Evolutionary conservation across 2,329 filamentous ascomycete genomes (phyloP).

Genomic region (Fusarium foetens): DNA sequence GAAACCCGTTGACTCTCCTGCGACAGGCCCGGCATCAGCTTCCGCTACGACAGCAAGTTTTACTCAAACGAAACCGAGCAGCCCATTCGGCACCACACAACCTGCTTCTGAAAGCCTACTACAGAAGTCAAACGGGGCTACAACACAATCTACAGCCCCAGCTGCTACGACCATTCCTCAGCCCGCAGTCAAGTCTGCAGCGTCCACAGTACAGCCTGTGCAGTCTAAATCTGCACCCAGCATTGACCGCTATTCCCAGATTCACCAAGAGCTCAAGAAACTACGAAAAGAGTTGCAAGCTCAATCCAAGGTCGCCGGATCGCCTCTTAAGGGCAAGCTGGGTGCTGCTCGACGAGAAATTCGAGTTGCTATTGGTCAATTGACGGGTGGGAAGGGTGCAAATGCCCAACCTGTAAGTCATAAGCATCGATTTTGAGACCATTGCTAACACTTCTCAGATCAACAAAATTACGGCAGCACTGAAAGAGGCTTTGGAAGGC

Average conservation of each 20-base stretch:
- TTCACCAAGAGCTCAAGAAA: slow-evolving; percentile 76
- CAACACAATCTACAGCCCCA: slow-evolving; percentile 6
- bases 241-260: slow-evolving; percentile 60
- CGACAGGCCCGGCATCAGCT: slow-evolving; percentile 17
- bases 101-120: slow-evolving; percentile 20
- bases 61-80: slow-evolving; percentile 39
- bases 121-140: slow-evolving; percentile 33
- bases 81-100: slow-evolving; percentile 35
- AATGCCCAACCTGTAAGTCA: slow-evolving; percentile 60
- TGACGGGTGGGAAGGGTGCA: slow-evolving; percentile 71
- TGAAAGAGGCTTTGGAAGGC: slow-evolving; percentile 65
- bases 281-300: slow-evolving; percentile 71
- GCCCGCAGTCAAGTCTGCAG: slow-evolving; percentile 15
- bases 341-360: slow-evolving; percentile 79
- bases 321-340: slow-evolving; percentile 70
- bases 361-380: slow-evolving; percentile 76
- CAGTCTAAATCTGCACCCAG: slow-evolving; percentile 14
- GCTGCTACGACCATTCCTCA: background rate
- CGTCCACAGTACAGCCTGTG: slow-evolving; percentile 21
- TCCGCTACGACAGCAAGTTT: slow-evolving; percentile 36
- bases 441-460: slow-evolving; percentile 45
- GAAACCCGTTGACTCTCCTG: slow-evolving; percentile 20
- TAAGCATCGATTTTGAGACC: background rate
- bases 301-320: slow-evolving; percentile 59
- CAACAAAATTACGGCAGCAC: slow-evolving; percentile 50